Conservation (phyloP, 1,284 basidiomycete genomes). For the Ustilago shanxiensis region DNA sequence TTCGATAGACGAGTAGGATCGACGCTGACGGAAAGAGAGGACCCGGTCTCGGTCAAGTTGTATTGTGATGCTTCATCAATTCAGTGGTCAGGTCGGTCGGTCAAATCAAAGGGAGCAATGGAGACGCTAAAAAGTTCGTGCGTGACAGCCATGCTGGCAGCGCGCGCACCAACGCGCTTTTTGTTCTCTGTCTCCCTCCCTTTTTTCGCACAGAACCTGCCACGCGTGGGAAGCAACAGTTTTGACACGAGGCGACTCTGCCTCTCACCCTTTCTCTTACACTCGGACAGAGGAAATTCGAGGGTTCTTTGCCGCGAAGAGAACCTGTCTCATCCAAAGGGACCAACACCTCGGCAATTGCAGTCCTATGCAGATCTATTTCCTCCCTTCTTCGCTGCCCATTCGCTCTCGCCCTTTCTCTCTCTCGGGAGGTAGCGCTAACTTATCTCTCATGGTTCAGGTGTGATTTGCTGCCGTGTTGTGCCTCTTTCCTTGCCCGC, state of each 20-base stretch:
- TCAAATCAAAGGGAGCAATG: neutral
- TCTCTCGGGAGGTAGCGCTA: neutral
- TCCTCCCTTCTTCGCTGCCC: neutral
- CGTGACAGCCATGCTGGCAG: neutral
- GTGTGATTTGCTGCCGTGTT: no score
- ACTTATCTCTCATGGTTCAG: no score
- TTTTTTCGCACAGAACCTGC: no score
- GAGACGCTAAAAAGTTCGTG: no score
- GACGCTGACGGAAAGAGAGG: neutral
- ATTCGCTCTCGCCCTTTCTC: neutral
- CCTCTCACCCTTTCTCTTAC: no score
- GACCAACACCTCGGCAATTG: conserved; percentile 14
- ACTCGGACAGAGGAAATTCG: conserved; percentile 18
- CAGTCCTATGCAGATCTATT: neutral
- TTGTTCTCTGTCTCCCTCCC: no score
- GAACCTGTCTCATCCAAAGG: conserved; percentile 15
- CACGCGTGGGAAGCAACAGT: neutral
- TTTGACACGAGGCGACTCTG: conserved; percentile 17
- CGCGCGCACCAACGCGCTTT: neutral
- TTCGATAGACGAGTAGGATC: neutral
- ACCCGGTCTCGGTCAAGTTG: conserved; percentile 3
- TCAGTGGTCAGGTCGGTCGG: neutral
- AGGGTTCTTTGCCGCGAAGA: neutral
- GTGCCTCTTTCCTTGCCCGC: neutral
- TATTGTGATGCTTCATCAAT: neutral